These are phyloP conservation scores for Agaricales sp. DNA, from an alignment of 1,284 basidiomycete species.

Conservation along the genomic window DNA sequence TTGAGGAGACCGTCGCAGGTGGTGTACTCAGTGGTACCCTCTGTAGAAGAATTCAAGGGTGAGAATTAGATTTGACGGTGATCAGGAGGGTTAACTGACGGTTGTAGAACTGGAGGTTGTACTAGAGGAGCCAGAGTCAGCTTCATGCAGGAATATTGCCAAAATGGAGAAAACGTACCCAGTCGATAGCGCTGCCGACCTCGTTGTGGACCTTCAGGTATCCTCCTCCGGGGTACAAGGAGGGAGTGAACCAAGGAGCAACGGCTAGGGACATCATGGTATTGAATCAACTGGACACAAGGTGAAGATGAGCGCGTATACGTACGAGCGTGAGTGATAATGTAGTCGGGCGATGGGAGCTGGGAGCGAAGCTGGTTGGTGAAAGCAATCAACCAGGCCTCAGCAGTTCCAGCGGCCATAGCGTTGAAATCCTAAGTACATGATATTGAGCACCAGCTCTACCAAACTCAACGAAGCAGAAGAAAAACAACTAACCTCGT, in stretches of 20 bases:
- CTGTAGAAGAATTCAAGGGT: too few species aligned
- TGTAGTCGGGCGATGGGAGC: constrained; percentile 21
- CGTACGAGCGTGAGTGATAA: constrained; percentile 29
- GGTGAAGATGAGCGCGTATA: neutral
- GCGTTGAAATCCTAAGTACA: constrained; percentile 43
- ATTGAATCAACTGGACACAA: neutral
- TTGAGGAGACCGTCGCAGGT: constrained; percentile 45
- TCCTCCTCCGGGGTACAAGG: constrained; percentile 40
- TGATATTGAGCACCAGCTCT: constrained; percentile 16
- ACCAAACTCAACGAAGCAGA: neutral
- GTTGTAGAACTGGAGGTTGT: constrained; percentile 55
- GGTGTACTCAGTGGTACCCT: constrained; percentile 52
- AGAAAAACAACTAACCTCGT: constrained; percentile 25
- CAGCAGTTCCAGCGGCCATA: constrained; percentile 19
- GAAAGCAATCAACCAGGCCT: constrained; percentile 32
- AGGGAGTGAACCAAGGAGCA: constrained; percentile 45
- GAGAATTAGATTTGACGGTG: neutral
- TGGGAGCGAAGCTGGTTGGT: constrained; percentile 24
- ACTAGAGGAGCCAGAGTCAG: constrained; percentile 15
- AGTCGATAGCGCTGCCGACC: constrained; percentile 50
- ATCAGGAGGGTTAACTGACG: constrained; percentile 27
- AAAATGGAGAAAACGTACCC: constrained; percentile 18
- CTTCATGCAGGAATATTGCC: neutral
- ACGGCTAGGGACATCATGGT: too few species aligned
- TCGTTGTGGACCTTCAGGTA: constrained; percentile 44